Evolutionary conservation across 148 eudicot genomes (phyloP).

Genomic region (Arctostaphylos glauca): DNA sequence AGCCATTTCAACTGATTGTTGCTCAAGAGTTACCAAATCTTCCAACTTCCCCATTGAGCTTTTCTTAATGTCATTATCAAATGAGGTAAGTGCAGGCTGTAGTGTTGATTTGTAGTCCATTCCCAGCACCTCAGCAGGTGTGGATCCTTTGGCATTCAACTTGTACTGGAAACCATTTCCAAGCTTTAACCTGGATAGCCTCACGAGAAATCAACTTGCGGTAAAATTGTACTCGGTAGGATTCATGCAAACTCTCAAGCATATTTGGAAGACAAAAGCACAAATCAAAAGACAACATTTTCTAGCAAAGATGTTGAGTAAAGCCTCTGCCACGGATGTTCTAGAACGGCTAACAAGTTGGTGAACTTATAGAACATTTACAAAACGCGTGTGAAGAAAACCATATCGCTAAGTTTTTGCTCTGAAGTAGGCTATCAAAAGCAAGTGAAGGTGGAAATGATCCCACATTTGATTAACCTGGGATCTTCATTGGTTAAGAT

Average conservation of each 20-base stretch:
- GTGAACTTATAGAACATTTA: neutral
- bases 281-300: neutral
- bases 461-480: neutral
- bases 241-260: neutral
- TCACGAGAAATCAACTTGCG: constrained; percentile 7
- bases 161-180: constrained; percentile 65
- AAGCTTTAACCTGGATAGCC: constrained; percentile 63
- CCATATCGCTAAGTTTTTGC: neutral
- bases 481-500: neutral
- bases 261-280: neutral
- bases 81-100: constrained; percentile 62
- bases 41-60: constrained; percentile 60
- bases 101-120: constrained; percentile 68
- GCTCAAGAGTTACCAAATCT: constrained; percentile 71
- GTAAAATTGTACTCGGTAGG: neutral
- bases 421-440: neutral
- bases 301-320: neutral
- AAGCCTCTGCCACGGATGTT: neutral
- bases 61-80: constrained; percentile 60
- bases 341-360: neutral
- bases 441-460: neutral
- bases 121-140: constrained; percentile 72
- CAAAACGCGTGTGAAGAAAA: neutral
- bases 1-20: constrained; percentile 55
- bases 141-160: constrained; percentile 64